Conservation (phyloP, 768 basidiomycete genomes). For the Trametes cinnabarina region DNA sequence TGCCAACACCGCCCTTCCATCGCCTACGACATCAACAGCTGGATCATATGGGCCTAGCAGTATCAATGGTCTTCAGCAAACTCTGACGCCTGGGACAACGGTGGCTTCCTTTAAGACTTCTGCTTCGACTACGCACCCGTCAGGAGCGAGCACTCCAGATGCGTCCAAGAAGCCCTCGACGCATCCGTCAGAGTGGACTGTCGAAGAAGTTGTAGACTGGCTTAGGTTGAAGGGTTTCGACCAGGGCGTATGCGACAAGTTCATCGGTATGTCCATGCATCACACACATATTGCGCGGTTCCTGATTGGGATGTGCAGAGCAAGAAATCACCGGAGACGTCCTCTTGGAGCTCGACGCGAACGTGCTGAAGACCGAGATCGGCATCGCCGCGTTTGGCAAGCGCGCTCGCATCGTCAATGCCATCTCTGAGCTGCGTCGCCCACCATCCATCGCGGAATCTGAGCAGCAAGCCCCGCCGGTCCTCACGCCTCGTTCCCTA, state of each 20-base stretch:
- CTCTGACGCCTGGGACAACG: conserved; percentile 26
- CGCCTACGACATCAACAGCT: conserved; percentile 23
- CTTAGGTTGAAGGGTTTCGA: conserved; percentile 82
- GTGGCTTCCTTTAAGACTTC: conserved; percentile 17
- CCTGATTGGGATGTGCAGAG: conserved; percentile 48
- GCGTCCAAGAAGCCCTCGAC: conserved; percentile 34
- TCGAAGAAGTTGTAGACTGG: conserved; percentile 92
- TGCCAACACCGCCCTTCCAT: conserved; percentile 16
- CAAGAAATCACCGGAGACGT: conserved; percentile 99
- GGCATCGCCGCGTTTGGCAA: conserved; percentile 95
- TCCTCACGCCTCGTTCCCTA: conserved; percentile 23
- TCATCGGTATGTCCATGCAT: conserved; percentile 62
- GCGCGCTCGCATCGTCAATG: conserved; percentile 88
- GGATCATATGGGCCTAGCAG: conserved; percentile 22
- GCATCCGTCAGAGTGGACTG: conserved; percentile 73
- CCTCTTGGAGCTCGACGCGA: conserved; percentile 88
- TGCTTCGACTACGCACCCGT: not conserved
- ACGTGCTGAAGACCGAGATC: conserved; percentile 88
- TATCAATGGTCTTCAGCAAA: conserved; percentile 26
- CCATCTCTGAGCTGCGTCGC: conserved; percentile 82
- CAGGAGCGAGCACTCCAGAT: conserved; percentile 2
- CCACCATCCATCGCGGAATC: conserved; percentile 63
- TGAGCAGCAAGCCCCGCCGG: conserved; percentile 30
- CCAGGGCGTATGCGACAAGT: conserved; percentile 76
- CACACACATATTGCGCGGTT: not conserved